Percentiles rank a stretch among this genome's conserved stretches.
Evolutionary conservation across 1,139 yeast species (phyloP).

Genomic region (Yamadazyma songkhlaensis): DNA sequence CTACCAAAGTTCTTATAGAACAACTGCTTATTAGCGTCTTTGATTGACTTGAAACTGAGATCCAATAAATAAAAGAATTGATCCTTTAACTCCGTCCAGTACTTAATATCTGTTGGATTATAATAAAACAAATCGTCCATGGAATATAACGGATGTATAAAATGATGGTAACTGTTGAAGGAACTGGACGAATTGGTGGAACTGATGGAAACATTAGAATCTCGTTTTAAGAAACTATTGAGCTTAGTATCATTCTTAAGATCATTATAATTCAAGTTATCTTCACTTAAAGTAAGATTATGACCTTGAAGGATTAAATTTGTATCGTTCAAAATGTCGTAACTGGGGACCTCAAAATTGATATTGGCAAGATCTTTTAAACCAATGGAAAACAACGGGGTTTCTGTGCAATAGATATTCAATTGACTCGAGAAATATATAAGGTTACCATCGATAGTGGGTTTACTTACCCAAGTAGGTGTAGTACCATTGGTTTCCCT

Average conservation of each 20-base stretch:
- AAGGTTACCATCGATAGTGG: constrained; percentile 54
- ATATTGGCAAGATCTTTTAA: constrained; percentile 15
- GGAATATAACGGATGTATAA: constrained; percentile 40
- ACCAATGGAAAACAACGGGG: constrained; percentile 42
- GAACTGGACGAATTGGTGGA: constrained; percentile 24
- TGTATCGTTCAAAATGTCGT: constrained; percentile 21
- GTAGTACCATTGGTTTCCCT: constrained; percentile 24
- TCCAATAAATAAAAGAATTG: constrained; percentile 46
- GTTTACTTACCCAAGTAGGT: constrained; percentile 52
- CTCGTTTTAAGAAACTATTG: constrained; percentile 36
- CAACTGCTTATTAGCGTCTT: constrained; percentile 45
- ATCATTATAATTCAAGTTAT: constrained; percentile 6
- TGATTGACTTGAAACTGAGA: constrained; percentile 46
- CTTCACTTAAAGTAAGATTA: neutral
- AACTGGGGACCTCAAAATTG: constrained; percentile 29
- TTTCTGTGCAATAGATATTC: constrained; percentile 52
- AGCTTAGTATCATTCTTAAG: constrained; percentile 21
- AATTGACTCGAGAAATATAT: constrained; percentile 59
- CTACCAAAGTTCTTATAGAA: constrained; percentile 52
- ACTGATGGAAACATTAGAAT: constrained; percentile 36
- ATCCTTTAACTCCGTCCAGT: constrained; percentile 54
- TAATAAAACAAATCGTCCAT: constrained; percentile 49
- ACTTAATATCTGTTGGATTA: constrained; percentile 54
- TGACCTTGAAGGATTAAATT: constrained; percentile 17
- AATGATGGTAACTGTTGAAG: constrained; percentile 36